Evolutionary conservation across 192 early-diverging fungal genomes (phyloP).

Genomic region (Allomyces javanicus): DNA sequence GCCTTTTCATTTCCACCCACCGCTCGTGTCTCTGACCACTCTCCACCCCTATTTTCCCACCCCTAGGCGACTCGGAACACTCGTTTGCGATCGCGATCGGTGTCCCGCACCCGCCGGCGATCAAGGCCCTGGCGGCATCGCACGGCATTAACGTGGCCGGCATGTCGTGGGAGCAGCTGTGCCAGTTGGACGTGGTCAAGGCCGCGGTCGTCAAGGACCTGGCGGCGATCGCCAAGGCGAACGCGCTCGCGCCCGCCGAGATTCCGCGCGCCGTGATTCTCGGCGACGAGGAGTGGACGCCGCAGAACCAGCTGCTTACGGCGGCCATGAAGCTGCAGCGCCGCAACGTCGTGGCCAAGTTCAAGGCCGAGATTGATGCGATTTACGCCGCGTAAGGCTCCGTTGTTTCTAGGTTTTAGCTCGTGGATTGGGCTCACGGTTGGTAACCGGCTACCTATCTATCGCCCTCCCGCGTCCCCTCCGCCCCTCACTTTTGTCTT

Average conservation of each 20-base stretch:
- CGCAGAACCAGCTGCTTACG: conserved; percentile 72
- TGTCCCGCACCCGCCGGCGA: conserved; percentile 35
- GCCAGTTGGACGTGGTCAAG: conserved; percentile 27
- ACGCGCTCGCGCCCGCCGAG: conserved; percentile 53
- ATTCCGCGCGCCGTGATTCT: conserved; percentile 45
- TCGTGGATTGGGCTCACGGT: too few relatives aligned
- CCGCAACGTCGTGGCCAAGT: conserved; percentile 45
- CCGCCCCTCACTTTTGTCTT: too few relatives aligned
- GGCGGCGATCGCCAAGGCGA: conserved; percentile 30
- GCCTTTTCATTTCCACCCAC: background rate
- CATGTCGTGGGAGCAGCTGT: conserved; percentile 23
- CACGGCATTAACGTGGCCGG: conserved; percentile 18
- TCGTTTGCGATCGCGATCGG: conserved; percentile 57
- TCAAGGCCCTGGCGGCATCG: conserved; percentile 22
- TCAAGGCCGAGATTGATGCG: conserved; percentile 28
- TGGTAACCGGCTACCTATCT: too few relatives aligned
- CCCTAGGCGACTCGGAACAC: conserved; percentile 41
- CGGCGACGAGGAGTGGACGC: conserved; percentile 68
- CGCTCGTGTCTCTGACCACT: too few relatives aligned
- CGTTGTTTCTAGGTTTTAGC: too few relatives aligned
- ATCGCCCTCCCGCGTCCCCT: too few relatives aligned
- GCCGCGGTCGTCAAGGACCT: conserved; percentile 5
- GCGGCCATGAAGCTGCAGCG: conserved; percentile 88
- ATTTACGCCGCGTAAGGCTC: conserved; percentile 12
- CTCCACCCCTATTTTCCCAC: too few relatives aligned